phyloP scores from a whole-genome alignment of 2,329 filamentous ascomycete genomes.

The Keithomyces neogunnii region DNA sequence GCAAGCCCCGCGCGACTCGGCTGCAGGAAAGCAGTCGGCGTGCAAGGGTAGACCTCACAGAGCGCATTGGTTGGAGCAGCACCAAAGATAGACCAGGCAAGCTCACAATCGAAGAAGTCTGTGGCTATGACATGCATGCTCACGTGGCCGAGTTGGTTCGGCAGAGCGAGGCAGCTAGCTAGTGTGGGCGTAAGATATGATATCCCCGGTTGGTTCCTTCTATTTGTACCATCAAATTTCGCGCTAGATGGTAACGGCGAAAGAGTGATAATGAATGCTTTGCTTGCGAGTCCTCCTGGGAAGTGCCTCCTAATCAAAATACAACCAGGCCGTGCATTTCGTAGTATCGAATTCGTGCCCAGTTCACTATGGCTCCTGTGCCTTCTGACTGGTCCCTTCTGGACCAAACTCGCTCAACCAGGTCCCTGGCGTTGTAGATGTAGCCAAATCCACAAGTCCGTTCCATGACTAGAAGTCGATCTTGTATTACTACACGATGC shows the following conservation, averaged over 20 bases:
- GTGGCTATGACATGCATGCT: slow-evolving; percentile 34
- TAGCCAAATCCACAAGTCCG: slow-evolving; percentile 33
- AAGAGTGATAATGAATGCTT: no score
- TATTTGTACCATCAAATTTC: neutral
- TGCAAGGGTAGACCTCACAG: slow-evolving; percentile 46
- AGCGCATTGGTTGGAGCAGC: slow-evolving; percentile 14
- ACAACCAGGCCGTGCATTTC: slow-evolving; percentile 27
- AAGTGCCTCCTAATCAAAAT: slow-evolving; percentile 13
- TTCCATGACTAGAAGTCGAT: slow-evolving; percentile 34
- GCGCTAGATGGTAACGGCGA: neutral
- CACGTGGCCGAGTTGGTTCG: slow-evolving; percentile 12
- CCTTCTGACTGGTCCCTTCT: slow-evolving; percentile 19
- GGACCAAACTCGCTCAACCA: slow-evolving; percentile 32
- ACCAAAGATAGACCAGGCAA: slow-evolving; percentile 43
- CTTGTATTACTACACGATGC: slow-evolving; percentile 29
- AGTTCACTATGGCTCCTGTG: slow-evolving; percentile 21
- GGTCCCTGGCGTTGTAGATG: slow-evolving; percentile 28
- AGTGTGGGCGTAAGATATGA: neutral
- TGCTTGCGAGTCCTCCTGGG: neutral
- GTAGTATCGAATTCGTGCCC: slow-evolving; percentile 25
- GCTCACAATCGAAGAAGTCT: slow-evolving; percentile 57
- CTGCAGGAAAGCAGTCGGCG: slow-evolving; percentile 43
- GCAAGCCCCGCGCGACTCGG: slow-evolving; percentile 38
- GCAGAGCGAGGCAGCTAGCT: neutral
- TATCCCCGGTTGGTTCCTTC: neutral